These are phyloP conservation scores for Trichoderma asperelloides DNA, from an alignment of 495 filamentous ascomycete species.

Conservation along the genomic window DNA sequence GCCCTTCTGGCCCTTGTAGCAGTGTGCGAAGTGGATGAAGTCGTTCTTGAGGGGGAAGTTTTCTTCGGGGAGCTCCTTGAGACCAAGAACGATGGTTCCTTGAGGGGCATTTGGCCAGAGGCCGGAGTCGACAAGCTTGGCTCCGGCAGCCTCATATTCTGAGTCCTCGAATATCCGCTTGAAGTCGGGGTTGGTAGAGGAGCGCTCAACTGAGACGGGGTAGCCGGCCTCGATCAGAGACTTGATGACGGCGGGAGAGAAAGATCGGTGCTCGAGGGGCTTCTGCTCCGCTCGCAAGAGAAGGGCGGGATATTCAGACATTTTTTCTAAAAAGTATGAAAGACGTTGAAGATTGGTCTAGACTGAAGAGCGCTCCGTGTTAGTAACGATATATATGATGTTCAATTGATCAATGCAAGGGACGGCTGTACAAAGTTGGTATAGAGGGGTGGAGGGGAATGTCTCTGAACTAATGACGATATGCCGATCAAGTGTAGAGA, in stretches of 20 bases:
- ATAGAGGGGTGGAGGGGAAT: too few relatives aligned
- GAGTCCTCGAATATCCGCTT: constrained; percentile 7
- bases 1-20: constrained; percentile 79
- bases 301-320: constrained; percentile 10
- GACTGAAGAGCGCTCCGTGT: not conserved
- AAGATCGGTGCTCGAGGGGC: constrained; percentile 38
- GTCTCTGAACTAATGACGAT: too few relatives aligned
- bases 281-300: constrained; percentile 25
- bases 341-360: too few relatives aligned
- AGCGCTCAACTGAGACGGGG: constrained; percentile 31
- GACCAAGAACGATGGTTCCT: not conserved
- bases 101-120: constrained; percentile 61
- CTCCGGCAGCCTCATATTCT: constrained; percentile 55
- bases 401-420: too few relatives aligned
- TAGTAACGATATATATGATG: not conserved
- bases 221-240: constrained; percentile 70
- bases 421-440: too few relatives aligned
- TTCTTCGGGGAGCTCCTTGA: not conserved
- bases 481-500: too few relatives aligned
- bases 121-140: constrained; percentile 67
- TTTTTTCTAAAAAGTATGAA: not conserved
- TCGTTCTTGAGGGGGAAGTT: constrained; percentile 69
- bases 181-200: constrained; percentile 46
- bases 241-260: constrained; percentile 52
- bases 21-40: constrained; percentile 78